Evolutionary conservation across 23 red algal genomes (phyloP), one percentile per base, ranked within the genome.

Genomic region (Chondrus crispus): DNA sequence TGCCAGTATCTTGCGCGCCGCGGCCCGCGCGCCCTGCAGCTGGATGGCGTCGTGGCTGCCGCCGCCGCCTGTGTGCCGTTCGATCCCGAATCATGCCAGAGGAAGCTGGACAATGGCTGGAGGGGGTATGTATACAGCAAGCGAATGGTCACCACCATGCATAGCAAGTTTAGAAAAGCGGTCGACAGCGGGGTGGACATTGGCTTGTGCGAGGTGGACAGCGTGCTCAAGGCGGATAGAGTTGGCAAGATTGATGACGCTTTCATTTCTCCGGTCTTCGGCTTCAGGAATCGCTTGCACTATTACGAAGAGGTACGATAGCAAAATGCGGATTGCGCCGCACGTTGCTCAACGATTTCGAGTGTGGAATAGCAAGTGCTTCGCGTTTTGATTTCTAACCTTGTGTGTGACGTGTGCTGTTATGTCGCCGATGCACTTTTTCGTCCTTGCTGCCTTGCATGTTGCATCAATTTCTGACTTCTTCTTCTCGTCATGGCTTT

Each of bases 161-260:
- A 81, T 51, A 22, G 49, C 33, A 94, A 96, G 68, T 69, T 84
- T 69, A 40, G 50, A 40, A 45, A 49, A 20, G 82, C 84, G 33
- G 37, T 82, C 9, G 79, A 63, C 5, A 71, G 41, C 16, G 87
- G 75, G 38, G 57, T 85, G 1, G 44, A 79, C 9, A 26, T 47
- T 14, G 19, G 38, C 26, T 33, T 52, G 16, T 85, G 87, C 60
- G 87, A 98, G 47, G 54, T 93, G 6, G 38, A 78, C 16, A 42
- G 58, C 42, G 74, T 98, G 0, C 35, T 29, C 29, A 2, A n/a
- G 8, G 93, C 93, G 19, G 73, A 71, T 50, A 93, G 93, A 2
- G 85, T 98, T 26, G 97, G 90, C 28, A 69, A 91, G 28, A 91
- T 98, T 20, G 97, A 98, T 69, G 94, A 96, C 36, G 87, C 88